Percentiles rank a stretch among this genome's conserved stretches.
phyloP scores from a whole-genome alignment of 2,329 filamentous ascomycete genomes.

The Westerdykella ornata region DNA sequence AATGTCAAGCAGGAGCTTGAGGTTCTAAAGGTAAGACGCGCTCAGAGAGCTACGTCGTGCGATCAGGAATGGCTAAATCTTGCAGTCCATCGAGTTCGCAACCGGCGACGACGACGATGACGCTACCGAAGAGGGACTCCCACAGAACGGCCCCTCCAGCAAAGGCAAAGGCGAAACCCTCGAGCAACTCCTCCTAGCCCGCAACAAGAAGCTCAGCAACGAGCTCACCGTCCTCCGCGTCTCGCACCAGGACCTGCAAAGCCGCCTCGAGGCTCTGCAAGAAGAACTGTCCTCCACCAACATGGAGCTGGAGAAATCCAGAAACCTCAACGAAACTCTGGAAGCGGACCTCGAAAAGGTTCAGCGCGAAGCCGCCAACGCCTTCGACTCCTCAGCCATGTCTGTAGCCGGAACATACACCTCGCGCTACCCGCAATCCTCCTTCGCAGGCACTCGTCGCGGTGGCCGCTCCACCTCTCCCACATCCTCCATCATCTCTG shows the following conservation, averaged over 20 bases:
- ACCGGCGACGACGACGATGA: slow-evolving; percentile 66
- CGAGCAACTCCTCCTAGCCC: slow-evolving; percentile 81
- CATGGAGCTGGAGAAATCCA: slow-evolving; percentile 76
- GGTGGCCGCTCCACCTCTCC: slow-evolving; percentile 67
- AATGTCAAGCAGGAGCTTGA: slow-evolving; percentile 94
- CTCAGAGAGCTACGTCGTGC: neutral
- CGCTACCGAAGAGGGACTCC: slow-evolving; percentile 28
- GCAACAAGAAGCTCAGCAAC: slow-evolving; percentile 94
- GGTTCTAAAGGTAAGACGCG: slow-evolving; percentile 63
- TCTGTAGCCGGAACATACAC: slow-evolving; percentile 90
- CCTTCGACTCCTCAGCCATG: slow-evolving; percentile 75
- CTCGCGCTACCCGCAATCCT: slow-evolving; percentile 66
- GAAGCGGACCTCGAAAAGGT: slow-evolving; percentile 87
- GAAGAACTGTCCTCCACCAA: slow-evolving; percentile 78
- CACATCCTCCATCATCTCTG: slow-evolving; percentile 96
- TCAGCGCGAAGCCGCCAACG: slow-evolving; percentile 76
- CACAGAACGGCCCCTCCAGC: slow-evolving; percentile 45
- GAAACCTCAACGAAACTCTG: slow-evolving; percentile 76
- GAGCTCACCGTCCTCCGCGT: slow-evolving; percentile 89
- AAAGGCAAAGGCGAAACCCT: slow-evolving; percentile 70
- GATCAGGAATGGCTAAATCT: slow-evolving; percentile 7
- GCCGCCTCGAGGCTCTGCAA: slow-evolving; percentile 69
- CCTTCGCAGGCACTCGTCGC: slow-evolving; percentile 46
- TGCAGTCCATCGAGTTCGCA: slow-evolving; percentile 83
- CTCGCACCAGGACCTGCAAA: slow-evolving; percentile 86